phyloP scores from a whole-genome alignment of 306 rosid genomes.

The Purshia tridentata region DNA sequence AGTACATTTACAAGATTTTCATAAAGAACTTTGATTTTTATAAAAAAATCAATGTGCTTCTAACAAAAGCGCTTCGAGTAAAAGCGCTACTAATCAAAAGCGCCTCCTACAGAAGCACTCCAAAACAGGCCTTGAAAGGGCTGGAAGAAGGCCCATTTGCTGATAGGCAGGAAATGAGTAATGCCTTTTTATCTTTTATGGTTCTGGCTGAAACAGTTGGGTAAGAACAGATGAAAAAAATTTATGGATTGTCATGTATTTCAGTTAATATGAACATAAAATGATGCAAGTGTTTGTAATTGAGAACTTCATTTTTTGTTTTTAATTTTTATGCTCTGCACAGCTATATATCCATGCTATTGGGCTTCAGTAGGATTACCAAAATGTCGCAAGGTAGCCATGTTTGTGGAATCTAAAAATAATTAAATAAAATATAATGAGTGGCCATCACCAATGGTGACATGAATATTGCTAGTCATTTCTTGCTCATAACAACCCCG shows the following conservation, averaged over 20 bases:
- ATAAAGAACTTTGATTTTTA: no score
- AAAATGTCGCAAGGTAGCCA: not conserved
- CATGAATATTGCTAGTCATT: not conserved
- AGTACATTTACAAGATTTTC: no score
- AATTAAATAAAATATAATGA: not conserved
- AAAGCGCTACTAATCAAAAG: no score
- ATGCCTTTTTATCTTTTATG: no score
- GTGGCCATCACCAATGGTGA: not conserved
- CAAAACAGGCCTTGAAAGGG: not conserved
- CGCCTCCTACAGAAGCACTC: no score
- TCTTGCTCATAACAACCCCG: not conserved
- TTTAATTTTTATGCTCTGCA: no score
- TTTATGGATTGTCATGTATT: not conserved
- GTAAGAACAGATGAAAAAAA: not conserved
- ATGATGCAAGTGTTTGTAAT: conserved; percentile 1
- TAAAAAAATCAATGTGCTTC: no score
- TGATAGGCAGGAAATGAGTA: not conserved
- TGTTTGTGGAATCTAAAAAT: not conserved
- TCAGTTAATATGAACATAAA: conserved; percentile 8
- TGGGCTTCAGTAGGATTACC: not conserved
- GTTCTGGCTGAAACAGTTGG: not conserved
- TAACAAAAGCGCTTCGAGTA: no score
- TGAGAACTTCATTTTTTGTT: not conserved
- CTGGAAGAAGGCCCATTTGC: not conserved
- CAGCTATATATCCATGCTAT: no score